Base-by-base conservation (phyloP, 768 basidiomycete genomes). In the Chalciporus pseudorubinellus region DNA sequence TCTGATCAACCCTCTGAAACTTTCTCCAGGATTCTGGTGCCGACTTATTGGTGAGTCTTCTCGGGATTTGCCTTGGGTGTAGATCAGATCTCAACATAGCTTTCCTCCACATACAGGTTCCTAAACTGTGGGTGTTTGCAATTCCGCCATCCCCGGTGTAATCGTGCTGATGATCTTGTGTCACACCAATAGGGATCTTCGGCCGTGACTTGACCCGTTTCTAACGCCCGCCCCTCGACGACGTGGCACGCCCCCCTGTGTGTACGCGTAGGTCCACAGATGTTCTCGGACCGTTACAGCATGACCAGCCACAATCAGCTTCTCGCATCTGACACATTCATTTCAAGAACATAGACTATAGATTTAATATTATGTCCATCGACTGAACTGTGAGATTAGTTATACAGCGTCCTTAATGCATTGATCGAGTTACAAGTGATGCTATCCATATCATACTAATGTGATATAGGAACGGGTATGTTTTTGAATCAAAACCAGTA, bases 131-230 rank as follows among this genome's bases (percentile, higher is more conserved):
- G 58, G 80, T 60, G 36, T 33, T 28, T 41, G 19, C 28, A 49
- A 53, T 47, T 43, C 48, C 47, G 53, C 33, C 26, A 11, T 42
- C 13, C 22, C 6, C 46, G 51, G 54, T 19, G 46, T 60, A 51
- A 53, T 58, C 42, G 40, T 34, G 49, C 44, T 56, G 16, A 65
- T 55, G 48, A 26, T 53, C 28, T 46, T 22, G 33, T 39, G 29
- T 13, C 2, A 31, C 14, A 31, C 44, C 33, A 16, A 39, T 59
- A 85, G 83, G 84, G 86, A 84, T 87, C 42, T 86, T 87, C 66
- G 86, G 86, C 7, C 81, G 87, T 22, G 87, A 89, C 64, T 65
- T 89, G 51, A 84, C 81, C 19, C 79, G 84, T 13, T 87, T 89
- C 63, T 88, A 67, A 77, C 40, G 22, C 21, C 38, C 52, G 26